Base-by-base conservation (phyloP, 1,284 basidiomycete genomes). In the Exsudoporus floridanus region DNA sequence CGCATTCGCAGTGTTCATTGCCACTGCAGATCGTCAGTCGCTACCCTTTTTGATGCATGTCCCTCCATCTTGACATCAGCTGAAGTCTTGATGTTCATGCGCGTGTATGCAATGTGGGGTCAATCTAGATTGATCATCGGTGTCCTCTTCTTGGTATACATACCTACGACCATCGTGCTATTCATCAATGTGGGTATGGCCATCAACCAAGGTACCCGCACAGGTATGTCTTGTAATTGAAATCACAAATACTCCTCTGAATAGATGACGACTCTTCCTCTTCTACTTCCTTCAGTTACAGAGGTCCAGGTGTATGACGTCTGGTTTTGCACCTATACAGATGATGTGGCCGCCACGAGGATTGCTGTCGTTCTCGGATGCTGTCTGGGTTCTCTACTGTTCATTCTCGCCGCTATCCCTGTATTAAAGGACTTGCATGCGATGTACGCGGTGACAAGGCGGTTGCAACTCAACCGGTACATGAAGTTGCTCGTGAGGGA, bases 401-500 rank as follows among this genome's bases (percentile, higher is more conserved):
- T 41, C 13, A 7, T 37, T 14, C 30, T 55, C 14, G 53, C 53
- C 2, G 21, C 31, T 18, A 25, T 31, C 7, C 35, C 39, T 5
- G 43, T 42, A 19, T 28, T 44, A 5, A 30, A 1, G 12, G 45
- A 55, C 25, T 25, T 54, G 10, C 13, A 34, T 14, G 34, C 18
- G 31, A 42, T 39, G 44, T 46, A 55, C 33, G 13, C 4, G 27
- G 34, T 18, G 25, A 33, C 41, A 7, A 40, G 31, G 3, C 33
- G 12, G 14, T 46, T 38, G 35, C 43, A 55, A 7, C 30, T 34
- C 12, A 56, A 56, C 34, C 53, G 40, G 6, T 56, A 46, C 25
- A 55, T 56, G 35, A 37, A 30, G 21, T 12, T 55, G 9, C 30
- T 55, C 4, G 42, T 35, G 18, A 54, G 31, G 7, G 53, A 56